phyloP scores from a whole-genome alignment of 129 eudicot species.

The Erigeron canadensis region DNA sequence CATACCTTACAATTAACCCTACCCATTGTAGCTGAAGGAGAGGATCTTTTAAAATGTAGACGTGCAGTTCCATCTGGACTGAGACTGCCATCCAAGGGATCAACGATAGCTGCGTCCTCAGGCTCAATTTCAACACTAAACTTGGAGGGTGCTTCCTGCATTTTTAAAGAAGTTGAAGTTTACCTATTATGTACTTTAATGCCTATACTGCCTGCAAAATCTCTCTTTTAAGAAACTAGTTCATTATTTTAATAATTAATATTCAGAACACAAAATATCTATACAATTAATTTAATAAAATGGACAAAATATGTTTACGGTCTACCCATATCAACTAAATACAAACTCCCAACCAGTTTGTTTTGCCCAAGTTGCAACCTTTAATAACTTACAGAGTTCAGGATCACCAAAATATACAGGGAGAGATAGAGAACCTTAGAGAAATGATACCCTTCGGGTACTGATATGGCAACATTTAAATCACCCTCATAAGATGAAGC shows the following conservation, averaged over 20 bases:
- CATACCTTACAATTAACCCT: conserved; percentile 90
- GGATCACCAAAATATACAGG: not conserved
- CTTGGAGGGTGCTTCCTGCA: conserved; percentile 92
- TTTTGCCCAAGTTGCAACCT: conserved; percentile 2
- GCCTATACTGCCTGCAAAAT: conserved; percentile 6
- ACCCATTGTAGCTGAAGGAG: conserved; percentile 64
- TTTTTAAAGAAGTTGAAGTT: conserved; percentile 1
- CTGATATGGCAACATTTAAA: conserved; percentile 58
- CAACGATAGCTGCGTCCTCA: conserved; percentile 63
- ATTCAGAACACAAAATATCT: not conserved
- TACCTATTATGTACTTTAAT: not conserved
- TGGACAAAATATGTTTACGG: not conserved
- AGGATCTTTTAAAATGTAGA: conserved; percentile 61
- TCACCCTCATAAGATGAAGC: conserved; percentile 70
- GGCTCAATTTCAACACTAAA: conserved; percentile 78
- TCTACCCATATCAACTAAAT: not conserved
- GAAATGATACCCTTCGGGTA: conserved; percentile 93
- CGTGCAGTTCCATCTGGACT: conserved; percentile 74
- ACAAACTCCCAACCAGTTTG: not conserved
- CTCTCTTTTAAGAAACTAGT: not conserved
- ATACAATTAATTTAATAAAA: not conserved
- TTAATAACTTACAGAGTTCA: not conserved
- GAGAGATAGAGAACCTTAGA: conserved; percentile 68
- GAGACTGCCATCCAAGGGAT: conserved; percentile 82
- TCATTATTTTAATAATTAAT: not conserved